Evolutionary conservation across 805 yeast genomes (phyloP).

Genomic region (Sugiyamaella lignohabitans): DNA sequence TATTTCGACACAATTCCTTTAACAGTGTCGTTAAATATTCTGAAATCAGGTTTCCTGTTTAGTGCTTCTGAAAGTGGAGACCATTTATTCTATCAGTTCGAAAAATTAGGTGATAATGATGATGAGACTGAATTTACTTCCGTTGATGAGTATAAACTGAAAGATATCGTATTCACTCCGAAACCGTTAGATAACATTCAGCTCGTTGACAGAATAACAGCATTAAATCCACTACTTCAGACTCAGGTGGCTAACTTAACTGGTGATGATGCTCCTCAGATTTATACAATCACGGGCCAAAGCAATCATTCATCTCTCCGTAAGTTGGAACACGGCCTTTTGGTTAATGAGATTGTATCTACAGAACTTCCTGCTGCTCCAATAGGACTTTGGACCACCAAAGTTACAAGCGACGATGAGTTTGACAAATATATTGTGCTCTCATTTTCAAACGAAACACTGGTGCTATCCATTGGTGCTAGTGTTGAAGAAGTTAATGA

Average conservation of each 20-base stretch:
- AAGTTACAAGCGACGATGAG: conserved; percentile 37
- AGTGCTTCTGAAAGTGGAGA: conserved; percentile 59
- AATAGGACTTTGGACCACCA: conserved; percentile 57
- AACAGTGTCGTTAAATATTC: conserved; percentile 48
- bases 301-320: conserved; percentile 41
- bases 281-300: conserved; percentile 40
- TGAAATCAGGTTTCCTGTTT: conserved; percentile 70
- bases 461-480: conserved; percentile 73
- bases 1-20: conserved; percentile 75
- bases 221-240: conserved; percentile 50
- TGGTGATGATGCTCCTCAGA: conserved; percentile 35
- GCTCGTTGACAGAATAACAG: conserved; percentile 44
- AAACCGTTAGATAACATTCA: conserved; percentile 47
- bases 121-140: conserved; percentile 34
- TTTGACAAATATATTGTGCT: conserved; percentile 61
- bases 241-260: conserved; percentile 31
- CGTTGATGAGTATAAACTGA: conserved; percentile 21
- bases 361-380: conserved; percentile 71
- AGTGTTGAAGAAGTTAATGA: conserved; percentile 68
- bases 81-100: conserved; percentile 71
- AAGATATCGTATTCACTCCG: conserved; percentile 16
- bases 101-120: conserved; percentile 59
- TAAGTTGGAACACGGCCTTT: conserved; percentile 49
- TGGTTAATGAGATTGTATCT: conserved; percentile 56
- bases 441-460: conserved; percentile 58